Conservation (phyloP, 495 filamentous ascomycete genomes). For the Talaromyces liani region DNA sequence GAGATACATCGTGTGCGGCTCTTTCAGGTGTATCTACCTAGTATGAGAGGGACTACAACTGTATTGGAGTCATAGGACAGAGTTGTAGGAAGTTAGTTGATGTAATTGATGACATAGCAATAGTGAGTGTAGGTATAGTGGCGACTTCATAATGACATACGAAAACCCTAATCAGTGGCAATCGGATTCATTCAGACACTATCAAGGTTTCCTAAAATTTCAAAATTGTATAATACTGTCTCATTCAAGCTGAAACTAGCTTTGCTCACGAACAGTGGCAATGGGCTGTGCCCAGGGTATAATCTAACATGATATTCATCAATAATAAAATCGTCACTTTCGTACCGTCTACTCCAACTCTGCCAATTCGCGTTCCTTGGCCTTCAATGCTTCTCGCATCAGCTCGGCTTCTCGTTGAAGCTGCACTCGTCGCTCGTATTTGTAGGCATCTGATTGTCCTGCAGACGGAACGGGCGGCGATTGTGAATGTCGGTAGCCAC, state of each 20-base stretch:
- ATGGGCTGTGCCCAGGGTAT: constrained; percentile 1
- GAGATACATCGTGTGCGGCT: background rate
- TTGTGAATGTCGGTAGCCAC: constrained; percentile 19
- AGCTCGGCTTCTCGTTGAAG: constrained; percentile 67
- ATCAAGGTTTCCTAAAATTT: background rate
- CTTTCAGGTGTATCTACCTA: too few relatives aligned
- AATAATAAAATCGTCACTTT: background rate
- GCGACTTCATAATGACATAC: constrained; percentile 6
- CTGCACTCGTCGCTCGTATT: constrained; percentile 55
- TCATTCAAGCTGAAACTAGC: background rate
- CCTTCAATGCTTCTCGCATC: constrained; percentile 66
- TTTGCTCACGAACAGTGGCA: background rate
- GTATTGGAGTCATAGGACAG: too few relatives aligned
- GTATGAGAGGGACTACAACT: too few relatives aligned
- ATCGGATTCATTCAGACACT: background rate
- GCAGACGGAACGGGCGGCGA: constrained; percentile 19
- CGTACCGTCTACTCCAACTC: constrained; percentile 42
- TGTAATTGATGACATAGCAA: too few relatives aligned
- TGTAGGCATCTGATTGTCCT: constrained; percentile 45
- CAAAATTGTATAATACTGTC: background rate
- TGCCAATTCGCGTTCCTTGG: constrained; percentile 73
- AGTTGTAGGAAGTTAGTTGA: background rate
- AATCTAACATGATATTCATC: constrained; percentile 2
- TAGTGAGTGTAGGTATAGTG: background rate
- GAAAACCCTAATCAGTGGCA: background rate